These are phyloP conservation scores for Globisporangium yorkense DNA, from an alignment of 352 stramenopile species.

Conservation along the genomic window DNA sequence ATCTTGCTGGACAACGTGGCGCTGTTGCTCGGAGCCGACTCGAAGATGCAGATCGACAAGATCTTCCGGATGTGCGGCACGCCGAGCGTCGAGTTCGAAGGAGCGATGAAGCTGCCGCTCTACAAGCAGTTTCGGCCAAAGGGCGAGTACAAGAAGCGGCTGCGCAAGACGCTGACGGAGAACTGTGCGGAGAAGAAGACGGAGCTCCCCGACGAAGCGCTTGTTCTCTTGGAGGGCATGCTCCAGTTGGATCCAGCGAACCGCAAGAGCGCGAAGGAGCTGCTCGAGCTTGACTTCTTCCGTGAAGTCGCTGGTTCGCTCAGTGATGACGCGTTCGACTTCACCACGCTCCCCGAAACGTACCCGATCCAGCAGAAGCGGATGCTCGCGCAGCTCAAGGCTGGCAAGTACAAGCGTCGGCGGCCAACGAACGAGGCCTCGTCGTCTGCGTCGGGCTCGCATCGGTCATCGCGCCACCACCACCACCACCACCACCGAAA, in stretches of 20 bases:
- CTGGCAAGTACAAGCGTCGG: conserved; percentile 27
- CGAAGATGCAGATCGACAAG: conserved; percentile 63
- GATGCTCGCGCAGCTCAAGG: conserved; percentile 46
- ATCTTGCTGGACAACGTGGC: conserved; percentile 62
- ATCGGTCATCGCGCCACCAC: conserved; percentile 13
- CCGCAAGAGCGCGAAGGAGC: conserved; percentile 35
- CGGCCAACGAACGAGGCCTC: conserved; percentile 11
- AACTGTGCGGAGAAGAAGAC: conserved; percentile 31
- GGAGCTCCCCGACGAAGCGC: conserved; percentile 44
- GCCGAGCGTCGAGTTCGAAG: conserved; percentile 44
- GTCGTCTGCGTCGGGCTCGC: conserved; percentile 14
- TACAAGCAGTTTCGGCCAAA: conserved; percentile 58
- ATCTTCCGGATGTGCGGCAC: conserved; percentile 80
- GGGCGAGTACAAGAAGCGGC: conserved; percentile 66
- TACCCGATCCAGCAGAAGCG: conserved; percentile 58
- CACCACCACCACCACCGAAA: conserved; percentile 18
- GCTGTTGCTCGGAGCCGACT: conserved; percentile 56
- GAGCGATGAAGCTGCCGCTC: conserved; percentile 42
- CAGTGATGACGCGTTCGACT: conserved; percentile 24
- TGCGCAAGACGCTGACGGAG: conserved; percentile 78
- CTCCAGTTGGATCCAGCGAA: conserved; percentile 69
- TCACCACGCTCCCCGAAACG: conserved; percentile 34
- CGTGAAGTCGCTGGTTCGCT: conserved; percentile 19
- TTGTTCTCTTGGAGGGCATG: conserved; percentile 68
- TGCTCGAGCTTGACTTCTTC: conserved; percentile 63